Percentiles rank a stretch among this genome's conserved stretches.
Conservation (phyloP, 192 early-diverging fungal genomes). For the Mortierella alpina region DNA sequence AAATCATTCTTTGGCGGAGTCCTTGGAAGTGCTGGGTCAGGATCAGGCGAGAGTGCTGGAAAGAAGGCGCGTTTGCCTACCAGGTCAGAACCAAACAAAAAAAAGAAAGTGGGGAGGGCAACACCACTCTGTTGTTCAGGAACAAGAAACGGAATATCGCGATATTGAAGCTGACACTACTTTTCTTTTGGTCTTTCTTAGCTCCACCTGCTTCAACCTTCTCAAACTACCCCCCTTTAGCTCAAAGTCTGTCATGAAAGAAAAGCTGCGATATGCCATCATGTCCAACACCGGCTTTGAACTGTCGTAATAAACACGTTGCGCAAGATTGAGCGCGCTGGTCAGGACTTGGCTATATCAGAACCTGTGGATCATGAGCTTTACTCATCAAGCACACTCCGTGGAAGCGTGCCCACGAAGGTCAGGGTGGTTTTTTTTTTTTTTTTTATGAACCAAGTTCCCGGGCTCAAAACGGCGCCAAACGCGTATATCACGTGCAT, state of each 20-base stretch:
- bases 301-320: constrained; percentile 40
- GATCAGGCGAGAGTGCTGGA: constrained; percentile 48
- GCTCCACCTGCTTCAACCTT: constrained; percentile 43
- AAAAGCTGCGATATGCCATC: constrained; percentile 78
- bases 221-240: constrained; percentile 53
- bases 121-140: background rate
- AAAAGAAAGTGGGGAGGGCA: constrained; percentile 8
- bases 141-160: background rate
- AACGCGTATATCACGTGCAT: too few species aligned
- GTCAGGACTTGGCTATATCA: too few species aligned
- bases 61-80: constrained; percentile 69
- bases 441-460: too few species aligned
- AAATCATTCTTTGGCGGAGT: constrained; percentile 72
- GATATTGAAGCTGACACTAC: constrained; percentile 50
- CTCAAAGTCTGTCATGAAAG: constrained; percentile 59
- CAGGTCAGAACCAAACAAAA: constrained; percentile 48
- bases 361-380: too few species aligned
- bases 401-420: too few species aligned
- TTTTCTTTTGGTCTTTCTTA: constrained; percentile 48
- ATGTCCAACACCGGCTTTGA: constrained; percentile 80
- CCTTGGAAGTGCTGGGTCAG: constrained; percentile 57
- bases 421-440: too few species aligned
- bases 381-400: too few species aligned
- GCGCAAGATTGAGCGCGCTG: too few species aligned
- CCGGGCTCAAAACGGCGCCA: too few species aligned